phyloP scores from a whole-genome alignment of 345 rosid genomes.

The Hypericum perforatum region DNA sequence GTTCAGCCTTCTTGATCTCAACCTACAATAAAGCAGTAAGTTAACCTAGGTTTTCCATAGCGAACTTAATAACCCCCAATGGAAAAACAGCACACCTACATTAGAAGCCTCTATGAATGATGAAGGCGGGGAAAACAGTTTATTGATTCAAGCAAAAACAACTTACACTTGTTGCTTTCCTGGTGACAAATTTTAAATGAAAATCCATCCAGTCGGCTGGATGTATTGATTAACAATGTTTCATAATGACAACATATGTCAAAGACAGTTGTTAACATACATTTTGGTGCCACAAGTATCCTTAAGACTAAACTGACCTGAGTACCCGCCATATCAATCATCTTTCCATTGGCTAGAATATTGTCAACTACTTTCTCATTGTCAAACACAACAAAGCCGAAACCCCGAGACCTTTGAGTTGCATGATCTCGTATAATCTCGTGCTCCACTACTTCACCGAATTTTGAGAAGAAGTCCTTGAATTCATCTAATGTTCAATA shows the following conservation, averaged over 20 bases:
- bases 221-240: too few species aligned
- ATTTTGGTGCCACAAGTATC: neutral
- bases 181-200: too few species aligned
- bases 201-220: too few species aligned
- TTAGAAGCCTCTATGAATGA: neutral
- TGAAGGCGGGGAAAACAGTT: neutral
- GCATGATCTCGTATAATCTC: constrained; percentile 29
- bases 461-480: constrained; percentile 24
- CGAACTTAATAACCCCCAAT: constrained; percentile 10
- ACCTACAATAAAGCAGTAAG: constrained; percentile 26
- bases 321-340: constrained; percentile 22
- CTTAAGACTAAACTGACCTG: constrained; percentile 17
- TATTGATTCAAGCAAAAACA: neutral
- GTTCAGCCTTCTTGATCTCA: constrained; percentile 28
- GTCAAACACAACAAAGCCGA: constrained; percentile 27
- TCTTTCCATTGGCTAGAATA: constrained; percentile 21
- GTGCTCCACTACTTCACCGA: constrained; percentile 22
- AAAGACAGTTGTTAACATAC: constrained; percentile 2
- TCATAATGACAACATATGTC: neutral
- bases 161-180: too few species aligned
- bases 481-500: constrained; percentile 16
- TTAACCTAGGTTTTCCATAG: constrained; percentile 20
- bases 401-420: constrained; percentile 27
- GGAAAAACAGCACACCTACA: constrained; percentile 7
- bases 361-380: constrained; percentile 20